A percentile compares a stretch with the other conserved stretches of the same genome.
phyloP scores from a whole-genome alignment of 108 stramenopile species.

The Conticribra weissflogii region DNA sequence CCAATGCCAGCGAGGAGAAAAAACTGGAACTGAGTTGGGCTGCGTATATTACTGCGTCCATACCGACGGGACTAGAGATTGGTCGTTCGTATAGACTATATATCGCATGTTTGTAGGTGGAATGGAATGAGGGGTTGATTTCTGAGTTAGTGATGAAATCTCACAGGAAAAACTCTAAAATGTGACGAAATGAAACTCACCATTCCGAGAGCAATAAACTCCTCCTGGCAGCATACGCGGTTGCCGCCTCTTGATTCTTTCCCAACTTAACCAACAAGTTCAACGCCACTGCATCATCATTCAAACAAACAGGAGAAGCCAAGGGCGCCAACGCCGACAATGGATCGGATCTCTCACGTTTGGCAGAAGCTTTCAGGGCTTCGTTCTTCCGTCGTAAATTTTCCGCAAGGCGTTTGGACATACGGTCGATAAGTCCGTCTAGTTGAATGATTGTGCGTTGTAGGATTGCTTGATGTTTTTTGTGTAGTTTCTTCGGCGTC shows the following conservation, averaged over 20 bases:
- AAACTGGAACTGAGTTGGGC: slow-evolving; percentile 87
- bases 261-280: slow-evolving; percentile 79
- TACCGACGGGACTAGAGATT: slow-evolving; percentile 59
- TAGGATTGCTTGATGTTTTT: slow-evolving; percentile 59
- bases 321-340: slow-evolving; percentile 62
- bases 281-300: slow-evolving; percentile 77
- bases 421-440: slow-evolving; percentile 60
- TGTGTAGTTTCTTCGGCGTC: slow-evolving; percentile 57
- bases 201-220: slow-evolving; percentile 77
- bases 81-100: slow-evolving; percentile 78
- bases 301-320: slow-evolving; percentile 75
- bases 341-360: slow-evolving; percentile 79
- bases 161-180: no score
- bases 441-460: slow-evolving; percentile 51
- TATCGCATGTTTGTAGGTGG: no score
- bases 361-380: slow-evolving; percentile 77
- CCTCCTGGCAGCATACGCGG: slow-evolving; percentile 75
- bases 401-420: slow-evolving; percentile 76
- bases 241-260: slow-evolving; percentile 79
- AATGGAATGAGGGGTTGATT: no score
- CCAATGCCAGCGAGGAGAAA: slow-evolving; percentile 77
- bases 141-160: no score
- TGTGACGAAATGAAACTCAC: no score
- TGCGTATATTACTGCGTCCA: slow-evolving; percentile 85
- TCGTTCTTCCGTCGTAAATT: slow-evolving; percentile 83